Evolutionary conservation across 306 rosid species (phyloP), one percentile per base, ranked within the genome.

Genomic region (Vachellia pachyceras): DNA sequence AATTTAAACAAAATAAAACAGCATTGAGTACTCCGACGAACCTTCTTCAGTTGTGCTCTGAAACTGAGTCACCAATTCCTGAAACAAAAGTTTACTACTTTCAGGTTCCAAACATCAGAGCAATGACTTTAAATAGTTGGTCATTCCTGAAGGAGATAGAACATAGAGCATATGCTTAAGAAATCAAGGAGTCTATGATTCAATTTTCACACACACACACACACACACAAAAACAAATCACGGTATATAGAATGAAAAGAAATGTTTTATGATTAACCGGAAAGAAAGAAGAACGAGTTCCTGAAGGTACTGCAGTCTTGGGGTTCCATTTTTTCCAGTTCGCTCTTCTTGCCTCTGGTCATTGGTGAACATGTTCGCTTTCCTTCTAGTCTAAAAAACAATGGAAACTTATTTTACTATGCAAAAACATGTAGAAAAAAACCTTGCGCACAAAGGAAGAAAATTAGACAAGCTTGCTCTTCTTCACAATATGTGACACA

Each of bases 341-440:
- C 66, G 66, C 66, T 25, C 66, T 11, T 60, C 66, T 60, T 60
- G 66, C 66, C 66, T 60, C 36, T 60, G 66, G 3, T 60, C 66
- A 60, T 60, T 60, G 66, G 66, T 60, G 66, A 60, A 60, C 66
- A 60, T 60, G 36, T 25, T 25, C 13, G 17, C 37, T 60, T 25
- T 60, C 25, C 66, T 25, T 25, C 36, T 23, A 25, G 66, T 22
- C 66, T 25, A 9, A 60, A 25, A 25, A 60, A 10, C 66, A 60
- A 60, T 25, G 37, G 66, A 60, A 60, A 23, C 36, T 60, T 4
- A 23, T 29, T 60, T 22, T 60, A 11, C 66, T 10, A 5, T 3
- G 39, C 7, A 4, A 60, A 60, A 25, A 60, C 22, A 60, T 25
- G 17, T 20, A 60, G 66, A 11, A 60, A 22, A n/a, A 60, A 60